Evolutionary conservation across 805 yeast genomes (phyloP).

Genomic region (Lipomyces chichibuensis): DNA sequence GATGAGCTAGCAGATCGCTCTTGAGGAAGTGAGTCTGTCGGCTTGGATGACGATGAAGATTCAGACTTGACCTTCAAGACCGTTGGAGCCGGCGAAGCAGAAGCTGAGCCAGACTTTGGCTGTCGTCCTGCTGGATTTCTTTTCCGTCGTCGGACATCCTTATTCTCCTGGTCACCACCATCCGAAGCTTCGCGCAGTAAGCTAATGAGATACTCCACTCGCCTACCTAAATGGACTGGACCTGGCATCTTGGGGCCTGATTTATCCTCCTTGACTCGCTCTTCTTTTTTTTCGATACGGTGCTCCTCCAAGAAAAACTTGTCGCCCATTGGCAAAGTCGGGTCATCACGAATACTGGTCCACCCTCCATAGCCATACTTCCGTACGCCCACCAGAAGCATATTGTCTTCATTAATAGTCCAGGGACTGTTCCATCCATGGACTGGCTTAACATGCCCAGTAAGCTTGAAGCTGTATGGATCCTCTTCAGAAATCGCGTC

Average conservation of each 20-base stretch:
- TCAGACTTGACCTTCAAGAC: conserved; percentile 8
- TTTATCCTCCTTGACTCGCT: conserved; percentile 42
- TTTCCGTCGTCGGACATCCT: conserved; percentile 35
- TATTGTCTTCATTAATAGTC: conserved; percentile 81
- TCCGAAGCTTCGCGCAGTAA: conserved; percentile 63
- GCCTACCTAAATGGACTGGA: conserved; percentile 86
- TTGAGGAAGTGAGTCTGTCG: not conserved
- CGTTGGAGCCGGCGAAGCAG: conserved; percentile 28
- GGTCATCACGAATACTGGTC: conserved; percentile 94
- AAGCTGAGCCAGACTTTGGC: conserved; percentile 23
- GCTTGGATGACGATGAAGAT: not conserved
- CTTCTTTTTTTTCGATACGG: conserved; percentile 45
- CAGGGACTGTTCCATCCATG: conserved; percentile 91
- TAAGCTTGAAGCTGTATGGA: conserved; percentile 60
- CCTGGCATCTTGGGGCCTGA: conserved; percentile 77
- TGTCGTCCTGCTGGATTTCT: conserved; percentile 13
- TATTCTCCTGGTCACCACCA: conserved; percentile 35
- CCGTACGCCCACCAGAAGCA: conserved; percentile 80
- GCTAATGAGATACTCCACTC: conserved; percentile 82
- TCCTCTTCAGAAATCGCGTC: conserved; percentile 57
- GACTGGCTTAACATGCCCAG: conserved; percentile 71
- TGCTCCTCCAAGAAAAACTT: conserved; percentile 72
- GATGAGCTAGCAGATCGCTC: conserved; percentile 5
- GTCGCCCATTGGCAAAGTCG: conserved; percentile 80
- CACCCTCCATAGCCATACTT: conserved; percentile 97